Conservation (phyloP, 805 yeast genomes). For the Candida alai region DNA sequence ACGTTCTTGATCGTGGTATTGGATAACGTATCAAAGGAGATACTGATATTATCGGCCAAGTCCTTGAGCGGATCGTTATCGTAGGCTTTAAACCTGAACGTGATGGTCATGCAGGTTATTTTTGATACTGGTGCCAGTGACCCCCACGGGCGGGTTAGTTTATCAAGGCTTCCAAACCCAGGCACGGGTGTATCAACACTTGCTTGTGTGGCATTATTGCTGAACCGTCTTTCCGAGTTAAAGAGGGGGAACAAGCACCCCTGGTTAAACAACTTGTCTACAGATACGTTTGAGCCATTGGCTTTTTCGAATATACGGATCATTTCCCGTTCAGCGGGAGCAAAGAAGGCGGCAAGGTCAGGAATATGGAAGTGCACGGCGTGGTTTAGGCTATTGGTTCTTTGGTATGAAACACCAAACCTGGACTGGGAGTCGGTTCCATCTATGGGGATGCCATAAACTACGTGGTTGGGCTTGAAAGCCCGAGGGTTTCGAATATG, state of each 20-base stretch:
- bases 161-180: constrained; percentile 12
- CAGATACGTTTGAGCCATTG: constrained; percentile 10
- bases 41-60: constrained; percentile 17
- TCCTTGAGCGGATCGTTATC: constrained; percentile 30
- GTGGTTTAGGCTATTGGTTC: constrained; percentile 32
- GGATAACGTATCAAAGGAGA: constrained; percentile 28
- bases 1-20: constrained; percentile 21
- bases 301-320: constrained; percentile 13
- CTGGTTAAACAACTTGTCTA: constrained; percentile 11
- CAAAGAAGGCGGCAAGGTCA: constrained; percentile 33
- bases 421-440: constrained; percentile 1
- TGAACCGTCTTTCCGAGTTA: constrained; percentile 14
- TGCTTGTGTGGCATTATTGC: neutral
- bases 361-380: constrained; percentile 39
- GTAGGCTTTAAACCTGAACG: constrained; percentile 31
- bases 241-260: constrained; percentile 13
- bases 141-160: too few species aligned
- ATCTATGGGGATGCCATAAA: constrained; percentile 27
- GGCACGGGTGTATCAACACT: constrained; percentile 5
- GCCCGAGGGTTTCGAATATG: constrained; percentile 24
- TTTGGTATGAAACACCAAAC: constrained; percentile 36
- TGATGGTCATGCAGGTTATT: constrained; percentile 33
- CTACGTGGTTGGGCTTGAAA: constrained; percentile 25
- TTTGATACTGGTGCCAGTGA: too few species aligned
- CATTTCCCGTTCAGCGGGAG: constrained; percentile 22